Base-by-base conservation (phyloP, 2,329 filamentous ascomycete species). In the Talaromyces sp. region DNA sequence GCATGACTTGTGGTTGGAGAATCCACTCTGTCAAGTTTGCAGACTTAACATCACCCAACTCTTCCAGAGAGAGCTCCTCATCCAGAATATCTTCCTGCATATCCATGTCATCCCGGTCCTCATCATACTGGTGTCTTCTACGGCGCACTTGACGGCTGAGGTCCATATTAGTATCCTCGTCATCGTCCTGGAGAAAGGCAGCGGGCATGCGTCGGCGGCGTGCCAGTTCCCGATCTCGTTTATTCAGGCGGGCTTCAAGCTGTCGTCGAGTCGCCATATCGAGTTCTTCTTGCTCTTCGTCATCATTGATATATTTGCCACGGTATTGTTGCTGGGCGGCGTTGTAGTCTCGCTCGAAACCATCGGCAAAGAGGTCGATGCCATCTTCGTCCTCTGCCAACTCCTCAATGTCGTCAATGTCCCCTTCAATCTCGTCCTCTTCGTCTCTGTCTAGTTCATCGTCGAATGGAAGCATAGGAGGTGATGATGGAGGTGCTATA, bases 1-100 rank as follows among this genome's bases (percentile, higher is more conserved):
- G 87, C 79, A 97, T 92, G 13, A 99, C 95, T 14, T 92, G 87
- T 3, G 92, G 91, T 71, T 93, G 90, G 14, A 92, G 89, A 49
- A 99, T 90, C 96, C 96, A 99, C 69, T 99, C 95, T 0, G 93
- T 96, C 74, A 99, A 83, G 70, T 91, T 97, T 19, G 92, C 87
- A 19, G 95, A 93, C 77, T 99, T 99, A 69, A 98, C 90, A 76
- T 99, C 95, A 68, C 91, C 88, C 49, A 99, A 84, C 13, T 92
- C 92, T 78, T 98, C 94, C 0, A 98, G 86, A 1, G 93, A 93
- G 22, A 99, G 86, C 77, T 98, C 93, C 76, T 96, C 94, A 69
- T 96, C 91, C 91, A 98, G 94, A 69, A 97, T 93, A 73, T 97
- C 92, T 57, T 90, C 91, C 66, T 89, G 91, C 88, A 97, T 93